Conservation (phyloP, 2,329 filamentous ascomycete species). For the Epichloe glyceriae region DNA sequence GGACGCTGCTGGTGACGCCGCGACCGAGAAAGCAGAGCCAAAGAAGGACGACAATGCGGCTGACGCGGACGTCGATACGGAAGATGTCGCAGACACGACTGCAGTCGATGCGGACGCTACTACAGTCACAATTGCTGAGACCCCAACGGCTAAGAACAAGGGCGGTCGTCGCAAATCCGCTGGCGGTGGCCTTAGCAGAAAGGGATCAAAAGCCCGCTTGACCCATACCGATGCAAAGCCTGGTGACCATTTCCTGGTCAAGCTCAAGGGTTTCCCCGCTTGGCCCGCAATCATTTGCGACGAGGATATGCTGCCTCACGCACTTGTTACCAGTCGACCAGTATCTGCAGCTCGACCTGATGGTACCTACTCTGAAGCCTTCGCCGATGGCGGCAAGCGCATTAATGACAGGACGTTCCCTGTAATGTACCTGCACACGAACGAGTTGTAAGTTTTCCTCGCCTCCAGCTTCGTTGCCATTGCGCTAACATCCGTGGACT, state of each 20-base stretch:
- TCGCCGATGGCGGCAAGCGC: slow-evolving; percentile 76
- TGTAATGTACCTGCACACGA: slow-evolving; percentile 88
- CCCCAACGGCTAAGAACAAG: slow-evolving; percentile 23
- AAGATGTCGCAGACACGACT: slow-evolving; percentile 16
- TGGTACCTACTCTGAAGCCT: slow-evolving; percentile 78
- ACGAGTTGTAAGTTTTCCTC: slow-evolving; percentile 74
- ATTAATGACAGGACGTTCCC: slow-evolving; percentile 76
- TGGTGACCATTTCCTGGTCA: slow-evolving; percentile 83
- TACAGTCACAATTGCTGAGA: slow-evolving; percentile 15
- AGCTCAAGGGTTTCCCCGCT: slow-evolving; percentile 85
- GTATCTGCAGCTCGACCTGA: slow-evolving; percentile 72
- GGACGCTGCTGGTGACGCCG: slow-evolving; percentile 18
- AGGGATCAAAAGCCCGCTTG: slow-evolving; percentile 62
- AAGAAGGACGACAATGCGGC: slow-evolving; percentile 14
- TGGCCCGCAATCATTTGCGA: slow-evolving; percentile 94
- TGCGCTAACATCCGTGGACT: background rate
- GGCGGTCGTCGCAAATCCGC: slow-evolving; percentile 68
- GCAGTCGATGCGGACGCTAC: slow-evolving; percentile 8
- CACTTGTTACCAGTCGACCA: slow-evolving; percentile 63
- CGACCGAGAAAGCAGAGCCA: slow-evolving; percentile 17
- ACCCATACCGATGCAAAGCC: slow-evolving; percentile 70
- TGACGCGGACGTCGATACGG: slow-evolving; percentile 41
- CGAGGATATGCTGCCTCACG: slow-evolving; percentile 80
- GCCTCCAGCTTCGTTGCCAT: background rate
- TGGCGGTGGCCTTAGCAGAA: slow-evolving; percentile 66